Base-by-base conservation (phyloP, 306 rosid genomes). In the Vachellia collinsii region DNA sequence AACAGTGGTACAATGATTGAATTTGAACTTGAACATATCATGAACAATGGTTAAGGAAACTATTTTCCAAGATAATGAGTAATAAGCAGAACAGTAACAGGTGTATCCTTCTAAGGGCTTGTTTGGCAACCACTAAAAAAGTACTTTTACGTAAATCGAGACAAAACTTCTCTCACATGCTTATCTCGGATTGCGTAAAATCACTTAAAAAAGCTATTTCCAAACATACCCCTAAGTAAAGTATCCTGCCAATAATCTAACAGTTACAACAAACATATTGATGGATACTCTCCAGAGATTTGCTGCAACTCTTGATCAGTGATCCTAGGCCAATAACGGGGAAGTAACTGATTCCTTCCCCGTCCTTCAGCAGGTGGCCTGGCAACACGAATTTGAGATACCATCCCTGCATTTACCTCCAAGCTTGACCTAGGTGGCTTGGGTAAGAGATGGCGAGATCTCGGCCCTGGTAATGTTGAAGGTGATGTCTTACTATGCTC, bases 351-450 rank as follows among this genome's bases (percentile, higher is more conserved):
- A 87, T 93, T 95, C 84, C 94, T 85, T 19, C 99, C 99, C 84
- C 98, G 89, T 78, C 97, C 98, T 90, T 95, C 99, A 38, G 98
- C 94, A 76, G 99, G 99, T 85, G 99, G 99, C 89, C 99, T 88
- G 79, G 99, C 99, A 64, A 95, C 94, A 56, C 99, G 98, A 78
- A 91, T 86, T 75, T 93, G 99, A 70, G 99, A 90, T 61, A 72
- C 86, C 88, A 85, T 83, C 69, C 89, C 80, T 70, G 88, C 81
- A 83, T 85, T 93, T 82, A 86, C 84, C 77, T 93, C 97, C 87
- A 91, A 85, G 50, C 94, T 80, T 78, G 97, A 90, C 88, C 91
- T 91, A 47, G 99, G 94, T 56, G 95, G 96, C 81, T 88, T 95
- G 19, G 96, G 98, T 82, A 91, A 86, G 74, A 90, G 91, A 83